phyloP scores from a whole-genome alignment of 2,329 filamentous ascomycete species.

The Ophiostoma quercus region DNA sequence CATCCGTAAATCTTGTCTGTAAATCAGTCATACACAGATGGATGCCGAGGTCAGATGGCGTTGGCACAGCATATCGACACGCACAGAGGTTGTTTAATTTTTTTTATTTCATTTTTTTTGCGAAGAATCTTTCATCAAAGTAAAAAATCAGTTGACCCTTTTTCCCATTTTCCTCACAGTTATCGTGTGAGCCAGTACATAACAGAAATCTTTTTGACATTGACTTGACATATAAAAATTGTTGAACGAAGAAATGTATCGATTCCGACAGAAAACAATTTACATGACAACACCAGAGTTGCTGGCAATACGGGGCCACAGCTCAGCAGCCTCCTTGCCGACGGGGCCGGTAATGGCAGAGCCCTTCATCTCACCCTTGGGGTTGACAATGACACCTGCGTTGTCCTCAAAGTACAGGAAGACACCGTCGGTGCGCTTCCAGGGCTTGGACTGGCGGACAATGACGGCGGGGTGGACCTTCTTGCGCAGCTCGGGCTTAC shows the following conservation, averaged over 20 bases:
- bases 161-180: slow-evolving; percentile 11
- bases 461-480: slow-evolving; percentile 99
- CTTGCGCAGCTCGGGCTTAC: slow-evolving; percentile 99
- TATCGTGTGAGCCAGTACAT: not conserved
- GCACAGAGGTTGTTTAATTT: not conserved
- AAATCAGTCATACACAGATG: too few relatives aligned
- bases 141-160: slow-evolving; percentile 17
- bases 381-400: slow-evolving; percentile 99
- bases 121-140: slow-evolving; percentile 9
- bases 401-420: slow-evolving; percentile 99
- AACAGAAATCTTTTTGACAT: slow-evolving; percentile 9
- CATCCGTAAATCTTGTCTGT: not conserved
- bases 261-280: slow-evolving; percentile 38
- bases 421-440: slow-evolving; percentile 96
- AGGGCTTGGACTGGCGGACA: slow-evolving; percentile 73
- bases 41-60: too few relatives aligned
- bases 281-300: slow-evolving; percentile 99
- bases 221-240: not conserved
- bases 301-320: slow-evolving; percentile 99
- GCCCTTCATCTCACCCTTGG: slow-evolving; percentile 99
- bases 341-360: slow-evolving; percentile 98
- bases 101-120: slow-evolving; percentile 20
- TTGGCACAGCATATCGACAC: too few relatives aligned
- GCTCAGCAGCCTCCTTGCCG: slow-evolving; percentile 98
- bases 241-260: not conserved